Evolutionary conservation across 352 stramenopile species (phyloP).

Genomic region (Phytopythium chamaehyphon): DNA sequence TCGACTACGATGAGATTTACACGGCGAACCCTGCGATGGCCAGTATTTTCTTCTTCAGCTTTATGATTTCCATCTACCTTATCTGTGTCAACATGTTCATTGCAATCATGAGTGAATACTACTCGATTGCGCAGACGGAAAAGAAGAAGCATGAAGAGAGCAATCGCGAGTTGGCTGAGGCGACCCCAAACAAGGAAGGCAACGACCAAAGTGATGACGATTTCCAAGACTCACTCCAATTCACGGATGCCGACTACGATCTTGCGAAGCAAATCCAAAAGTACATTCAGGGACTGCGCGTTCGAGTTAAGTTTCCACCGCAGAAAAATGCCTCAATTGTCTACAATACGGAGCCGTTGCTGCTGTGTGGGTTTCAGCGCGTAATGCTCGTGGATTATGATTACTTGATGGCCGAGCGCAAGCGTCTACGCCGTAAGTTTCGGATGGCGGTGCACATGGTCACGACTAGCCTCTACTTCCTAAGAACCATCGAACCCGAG

Average conservation of each 20-base stretch:
- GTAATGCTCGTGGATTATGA: conserved; percentile 70
- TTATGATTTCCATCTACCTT: conserved; percentile 79
- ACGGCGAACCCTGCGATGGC: conserved; percentile 65
- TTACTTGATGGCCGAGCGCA: conserved; percentile 67
- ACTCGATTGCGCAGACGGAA: conserved; percentile 63
- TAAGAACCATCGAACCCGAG: conserved; percentile 48
- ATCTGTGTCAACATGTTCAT: conserved; percentile 87
- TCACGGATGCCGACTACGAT: conserved; percentile 75
- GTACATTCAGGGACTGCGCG: conserved; percentile 48
- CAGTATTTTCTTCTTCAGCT: conserved; percentile 80
- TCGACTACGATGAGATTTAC: conserved; percentile 74
- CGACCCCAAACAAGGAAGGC: conserved; percentile 11
- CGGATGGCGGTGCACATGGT: conserved; percentile 53
- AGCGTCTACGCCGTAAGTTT: conserved; percentile 57
- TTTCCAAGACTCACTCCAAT: conserved; percentile 50
- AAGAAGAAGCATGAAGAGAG: conserved; percentile 61
- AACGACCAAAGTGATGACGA: conserved; percentile 26
- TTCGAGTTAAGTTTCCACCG: conserved; percentile 56
- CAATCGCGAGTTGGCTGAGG: conserved; percentile 24
- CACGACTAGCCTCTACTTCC: conserved; percentile 39
- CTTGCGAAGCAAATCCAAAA: conserved; percentile 62
- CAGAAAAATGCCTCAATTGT: conserved; percentile 22
- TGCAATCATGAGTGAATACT: conserved; percentile 83
- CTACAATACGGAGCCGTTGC: conserved; percentile 46
- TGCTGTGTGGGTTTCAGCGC: conserved; percentile 56